phyloP scores from a whole-genome alignment of 345 rosid species.

The Stellera chamaejasme region DNA sequence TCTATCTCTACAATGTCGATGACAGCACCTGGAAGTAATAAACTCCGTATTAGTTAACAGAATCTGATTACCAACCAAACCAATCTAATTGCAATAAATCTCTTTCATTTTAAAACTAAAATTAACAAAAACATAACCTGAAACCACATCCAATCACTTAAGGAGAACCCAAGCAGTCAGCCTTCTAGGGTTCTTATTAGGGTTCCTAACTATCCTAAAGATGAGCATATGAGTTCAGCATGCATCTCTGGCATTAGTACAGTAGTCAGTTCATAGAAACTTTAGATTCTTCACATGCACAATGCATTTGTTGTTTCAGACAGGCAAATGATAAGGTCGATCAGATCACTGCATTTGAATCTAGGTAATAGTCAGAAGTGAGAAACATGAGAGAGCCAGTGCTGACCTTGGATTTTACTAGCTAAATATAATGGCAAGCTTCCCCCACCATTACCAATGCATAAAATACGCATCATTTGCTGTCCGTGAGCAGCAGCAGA shows the following conservation, averaged over 20 bases:
- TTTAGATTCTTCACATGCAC: too few species aligned
- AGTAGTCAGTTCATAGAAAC: too few species aligned
- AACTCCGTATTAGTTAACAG: not conserved
- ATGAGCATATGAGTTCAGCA: too few species aligned
- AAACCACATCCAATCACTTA: not conserved
- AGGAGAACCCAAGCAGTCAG: too few species aligned
- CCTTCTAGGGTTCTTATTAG: too few species aligned
- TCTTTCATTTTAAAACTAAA: not conserved
- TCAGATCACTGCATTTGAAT: not conserved
- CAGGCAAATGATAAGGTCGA: not conserved
- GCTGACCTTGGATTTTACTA: constrained; percentile 60
- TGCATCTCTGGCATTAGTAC: too few species aligned
- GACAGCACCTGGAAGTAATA: constrained; percentile 48
- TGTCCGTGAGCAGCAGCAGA: constrained; percentile 42
- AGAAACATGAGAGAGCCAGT: not conserved
- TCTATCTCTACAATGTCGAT: constrained; percentile 76
- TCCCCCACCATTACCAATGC: constrained; percentile 96
- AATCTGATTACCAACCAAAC: not conserved
- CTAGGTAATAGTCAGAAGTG: not conserved
- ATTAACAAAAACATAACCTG: not conserved
- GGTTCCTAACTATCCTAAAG: too few species aligned
- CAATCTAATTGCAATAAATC: not conserved
- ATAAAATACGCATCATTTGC: constrained; percentile 57
- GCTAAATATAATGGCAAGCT: constrained; percentile 84
- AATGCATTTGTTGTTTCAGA: too few species aligned